Evolutionary conservation across 1,284 basidiomycete species (phyloP), one percentile per base, ranked within the genome.

Genomic region (Ceraceosorus bombacis): DNA sequence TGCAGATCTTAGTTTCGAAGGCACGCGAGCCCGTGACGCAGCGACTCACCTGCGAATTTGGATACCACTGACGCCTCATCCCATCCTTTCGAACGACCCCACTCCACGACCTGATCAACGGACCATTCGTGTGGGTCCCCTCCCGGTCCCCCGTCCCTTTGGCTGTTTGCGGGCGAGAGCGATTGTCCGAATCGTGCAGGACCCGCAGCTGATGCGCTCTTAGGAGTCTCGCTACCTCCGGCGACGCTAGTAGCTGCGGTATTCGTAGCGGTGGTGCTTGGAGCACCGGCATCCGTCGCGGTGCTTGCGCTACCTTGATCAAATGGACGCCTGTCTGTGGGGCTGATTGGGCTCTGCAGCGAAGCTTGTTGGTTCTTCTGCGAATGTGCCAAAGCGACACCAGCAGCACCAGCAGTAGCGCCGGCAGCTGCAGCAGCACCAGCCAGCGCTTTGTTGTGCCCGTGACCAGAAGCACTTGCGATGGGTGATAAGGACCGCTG

Each of bases 81-180:
- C 67, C 97, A 95, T 5, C 88, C 88, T 79, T 89, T 90, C 54
- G 80, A 81, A 73, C 83, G 85, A 15, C 91, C 81, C 94, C 94
- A 99, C 1, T 88, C 86, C 2, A 93, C 82, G 6, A 98, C 95
- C 40, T 97, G 87, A 0, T 89, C 87, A 0, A 97, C 85, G 0
- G 79, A 82, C 94, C 94, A 98, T 58, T 89, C 86, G 0, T 83
- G 82, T 0, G 89, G 84, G 68, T 79, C 74, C 10, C 69, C 62
- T 2, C 59, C 51, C 12, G 67, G 53, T 37, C 43, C 59, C 15
- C 12, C 41, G 8, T 41, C 38, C 39, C 43, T 36, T 0, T 41
- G 39, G 5, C 41, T 50, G 36, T 56, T 61, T 7, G 48, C 51
- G 15, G 64, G 56, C 43, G 43, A 46, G 27, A 27, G 27, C 27